Evolutionary conservation across 2,329 filamentous ascomycete genomes (phyloP).

Genomic region (Hymenoscyphus repandus): DNA sequence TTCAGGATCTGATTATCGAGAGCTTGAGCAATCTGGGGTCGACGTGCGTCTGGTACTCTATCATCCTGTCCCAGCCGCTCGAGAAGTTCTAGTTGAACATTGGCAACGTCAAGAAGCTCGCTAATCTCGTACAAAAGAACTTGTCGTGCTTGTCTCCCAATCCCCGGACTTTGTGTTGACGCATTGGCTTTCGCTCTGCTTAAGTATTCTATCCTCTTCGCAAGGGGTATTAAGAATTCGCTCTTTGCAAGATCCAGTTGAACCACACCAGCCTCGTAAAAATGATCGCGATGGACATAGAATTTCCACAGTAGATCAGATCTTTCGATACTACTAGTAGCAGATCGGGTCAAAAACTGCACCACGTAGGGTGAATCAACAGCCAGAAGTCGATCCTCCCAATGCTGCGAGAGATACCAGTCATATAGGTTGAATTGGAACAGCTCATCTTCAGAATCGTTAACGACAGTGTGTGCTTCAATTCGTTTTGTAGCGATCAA

Average conservation of each 20-base stretch:
- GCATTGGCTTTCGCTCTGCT: constrained; percentile 90
- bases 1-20: constrained; percentile 75
- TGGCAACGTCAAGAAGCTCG: constrained; percentile 84
- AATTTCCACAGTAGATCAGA: constrained; percentile 92
- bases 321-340: constrained; percentile 65
- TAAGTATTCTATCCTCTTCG: constrained; percentile 82
- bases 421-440: constrained; percentile 97
- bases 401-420: constrained; percentile 86
- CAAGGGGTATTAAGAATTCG: constrained; percentile 72
- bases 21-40: constrained; percentile 56
- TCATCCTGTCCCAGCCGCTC: constrained; percentile 69
- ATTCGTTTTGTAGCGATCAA: constrained; percentile 70
- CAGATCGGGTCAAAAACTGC: constrained; percentile 76
- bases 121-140: constrained; percentile 78
- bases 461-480: constrained; percentile 88
- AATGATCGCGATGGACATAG: constrained; percentile 78
- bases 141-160: constrained; percentile 77
- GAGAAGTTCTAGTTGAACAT: constrained; percentile 89
- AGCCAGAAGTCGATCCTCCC: constrained; percentile 78
- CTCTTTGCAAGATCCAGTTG: constrained; percentile 80
- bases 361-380: constrained; percentile 83
- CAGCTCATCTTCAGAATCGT: constrained; percentile 81
- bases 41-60: constrained; percentile 60
- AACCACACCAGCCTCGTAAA: constrained; percentile 81
- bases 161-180: constrained; percentile 71